Evolutionary conservation across 148 eudicot species (phyloP), one percentile per base, ranked within the genome.

Genomic region (Camellia lanceoleosa): DNA sequence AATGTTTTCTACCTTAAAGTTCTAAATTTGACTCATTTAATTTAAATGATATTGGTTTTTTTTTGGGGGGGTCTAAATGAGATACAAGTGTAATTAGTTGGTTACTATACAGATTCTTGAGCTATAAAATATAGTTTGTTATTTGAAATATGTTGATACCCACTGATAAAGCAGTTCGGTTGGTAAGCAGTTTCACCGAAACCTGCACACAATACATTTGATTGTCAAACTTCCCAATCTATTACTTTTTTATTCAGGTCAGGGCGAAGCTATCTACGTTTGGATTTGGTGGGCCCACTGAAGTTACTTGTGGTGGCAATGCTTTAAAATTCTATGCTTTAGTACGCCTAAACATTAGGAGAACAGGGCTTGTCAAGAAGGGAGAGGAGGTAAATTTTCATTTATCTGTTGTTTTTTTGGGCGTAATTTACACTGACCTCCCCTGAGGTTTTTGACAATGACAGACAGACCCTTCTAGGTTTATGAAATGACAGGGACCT

Each of bases 251-350:
- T 61, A 13, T 83, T 23, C 85, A 96, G 99, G 90, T 92, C 59
- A 86, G 99, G 85, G 80, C 95, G 76, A 94, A 94, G 79, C 86
- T 93, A 19, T 82, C 90, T 73, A 92, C 94, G 66, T 92, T 92
- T 83, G 91, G 95, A 82, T 93, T 89, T 84, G 92, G 90, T 85
- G 99, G 94, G 55, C 91, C 99, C 30, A 68, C 89, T 54, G 99
- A 96, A 90, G 92, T 93, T 68, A 94, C 99, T 56, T 96, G 99
- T 84, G 99, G 99, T 79, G 99, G 99, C 46, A 96, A 96, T 87
- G 99, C 99, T 82, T 87, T 96, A 89, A 96, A 96, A 81, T 96
- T 96, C 80, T 96, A 96, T 83, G 98, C 99, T 43, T 96, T 98
- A 5, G 79, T 96, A 85, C 99, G 99, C 78, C 80, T 96, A 63